phyloP scores from a whole-genome alignment of 208 protist genomes.

The Trichomonas vaginalis region DNA sequence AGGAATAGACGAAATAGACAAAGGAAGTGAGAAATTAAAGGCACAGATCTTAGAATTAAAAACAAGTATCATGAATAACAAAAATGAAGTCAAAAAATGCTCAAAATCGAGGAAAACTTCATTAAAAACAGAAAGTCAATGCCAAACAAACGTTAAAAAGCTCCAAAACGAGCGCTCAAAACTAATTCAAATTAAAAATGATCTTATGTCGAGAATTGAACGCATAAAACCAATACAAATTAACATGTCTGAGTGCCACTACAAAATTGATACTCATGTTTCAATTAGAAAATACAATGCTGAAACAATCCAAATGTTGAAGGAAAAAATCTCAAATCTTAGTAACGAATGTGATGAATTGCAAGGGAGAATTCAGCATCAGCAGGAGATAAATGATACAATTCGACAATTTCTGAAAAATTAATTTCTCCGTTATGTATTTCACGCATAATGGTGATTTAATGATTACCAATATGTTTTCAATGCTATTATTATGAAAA shows the following conservation, averaged over 20 bases:
- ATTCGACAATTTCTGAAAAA: neutral
- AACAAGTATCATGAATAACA: neutral
- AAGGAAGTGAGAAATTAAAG: neutral
- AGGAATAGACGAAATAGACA: neutral
- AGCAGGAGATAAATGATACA: neutral
- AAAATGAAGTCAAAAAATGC: neutral
- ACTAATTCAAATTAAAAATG: neutral
- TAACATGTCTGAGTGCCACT: neutral
- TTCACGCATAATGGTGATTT: too few species aligned
- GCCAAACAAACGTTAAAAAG: neutral
- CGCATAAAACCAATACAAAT: neutral
- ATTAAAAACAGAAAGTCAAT: neutral
- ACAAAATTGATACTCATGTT: neutral
- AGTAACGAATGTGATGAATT: neutral
- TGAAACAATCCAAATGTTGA: neutral
- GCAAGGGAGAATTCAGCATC: neutral
- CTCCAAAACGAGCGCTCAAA: neutral
- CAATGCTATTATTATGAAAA: too few species aligned
- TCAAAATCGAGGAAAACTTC: neutral
- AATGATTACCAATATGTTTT: too few species aligned
- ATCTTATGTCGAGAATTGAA: neutral
- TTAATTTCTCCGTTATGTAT: too few species aligned
- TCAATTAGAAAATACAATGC: neutral
- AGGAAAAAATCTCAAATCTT: neutral
- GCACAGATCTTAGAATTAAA: neutral